These are phyloP conservation scores for Sugiyamaella mastotermitis DNA, from an alignment of 805 yeast species.

Conservation along the genomic window DNA sequence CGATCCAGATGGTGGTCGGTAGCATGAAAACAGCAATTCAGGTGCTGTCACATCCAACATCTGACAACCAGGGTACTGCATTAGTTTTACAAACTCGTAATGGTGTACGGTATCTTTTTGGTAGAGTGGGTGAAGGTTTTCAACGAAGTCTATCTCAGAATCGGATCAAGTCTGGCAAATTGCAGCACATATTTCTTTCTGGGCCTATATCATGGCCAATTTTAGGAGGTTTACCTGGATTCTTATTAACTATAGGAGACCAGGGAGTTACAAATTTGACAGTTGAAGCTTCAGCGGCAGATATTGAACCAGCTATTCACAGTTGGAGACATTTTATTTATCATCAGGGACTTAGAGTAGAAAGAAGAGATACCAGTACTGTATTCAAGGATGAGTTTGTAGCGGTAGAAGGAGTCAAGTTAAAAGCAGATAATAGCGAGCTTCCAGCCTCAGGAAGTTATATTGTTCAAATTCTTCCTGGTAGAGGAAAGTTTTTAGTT, in stretches of 20 bases:
- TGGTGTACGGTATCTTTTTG: slow-evolving; percentile 61
- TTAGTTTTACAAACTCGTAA: slow-evolving; percentile 40
- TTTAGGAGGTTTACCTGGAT: slow-evolving; percentile 91
- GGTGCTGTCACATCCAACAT: slow-evolving; percentile 36
- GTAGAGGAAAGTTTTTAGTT: slow-evolving; percentile 71
- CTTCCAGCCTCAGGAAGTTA: slow-evolving; percentile 48
- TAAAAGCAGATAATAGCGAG: slow-evolving; percentile 23
- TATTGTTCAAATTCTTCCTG: slow-evolving; percentile 57
- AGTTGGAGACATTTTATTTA: slow-evolving; percentile 87
- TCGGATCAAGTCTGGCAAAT: slow-evolving; percentile 49
- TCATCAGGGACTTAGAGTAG: slow-evolving; percentile 54
- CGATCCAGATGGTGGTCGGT: no score
- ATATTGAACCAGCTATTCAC: slow-evolving; percentile 27
- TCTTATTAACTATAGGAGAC: slow-evolving; percentile 74
- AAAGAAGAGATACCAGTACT: slow-evolving; percentile 31
- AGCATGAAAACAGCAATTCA: slow-evolving; percentile 26
- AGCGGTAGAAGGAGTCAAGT: slow-evolving; percentile 20
- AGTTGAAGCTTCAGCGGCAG: slow-evolving; percentile 9
- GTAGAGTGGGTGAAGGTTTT: slow-evolving; percentile 78
- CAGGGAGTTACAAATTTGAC: slow-evolving; percentile 41
- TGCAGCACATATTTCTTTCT: slow-evolving; percentile 65
- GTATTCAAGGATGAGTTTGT: slow-evolving; percentile 28
- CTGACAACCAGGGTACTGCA: slow-evolving; percentile 45
- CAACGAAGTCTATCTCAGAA: slow-evolving; percentile 68
- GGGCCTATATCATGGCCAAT: slow-evolving; percentile 71